Conservation (phyloP, 352 stramenopile genomes). For the Phytophthora aleatoria region DNA sequence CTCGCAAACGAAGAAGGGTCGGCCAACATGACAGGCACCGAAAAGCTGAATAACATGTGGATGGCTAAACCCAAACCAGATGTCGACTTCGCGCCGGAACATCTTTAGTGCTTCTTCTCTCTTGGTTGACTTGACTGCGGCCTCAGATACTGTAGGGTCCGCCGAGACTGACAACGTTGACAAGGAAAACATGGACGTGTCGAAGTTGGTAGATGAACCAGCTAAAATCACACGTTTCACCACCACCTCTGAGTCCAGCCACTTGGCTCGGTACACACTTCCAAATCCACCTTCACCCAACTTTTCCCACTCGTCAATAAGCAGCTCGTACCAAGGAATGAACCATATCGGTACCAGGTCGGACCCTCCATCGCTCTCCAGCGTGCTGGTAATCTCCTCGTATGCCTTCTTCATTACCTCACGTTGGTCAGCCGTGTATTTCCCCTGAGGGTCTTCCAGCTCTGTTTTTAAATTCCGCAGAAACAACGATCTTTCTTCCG, state of each 20-base stretch:
- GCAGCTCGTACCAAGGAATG: slow-evolving; percentile 16
- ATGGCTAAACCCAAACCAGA: slow-evolving; percentile 30
- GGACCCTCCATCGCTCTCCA: neutral
- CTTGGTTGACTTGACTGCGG: neutral
- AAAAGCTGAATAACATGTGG: slow-evolving; percentile 27
- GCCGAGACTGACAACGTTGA: too few species aligned
- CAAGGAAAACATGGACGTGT: too few species aligned
- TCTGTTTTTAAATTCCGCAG: neutral
- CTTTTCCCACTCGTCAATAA: slow-evolving; percentile 9
- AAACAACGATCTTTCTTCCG: too few species aligned
- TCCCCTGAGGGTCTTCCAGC: neutral
- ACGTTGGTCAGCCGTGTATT: slow-evolving; percentile 8
- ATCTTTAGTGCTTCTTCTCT: slow-evolving; percentile 6
- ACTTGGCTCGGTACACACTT: slow-evolving; percentile 12
- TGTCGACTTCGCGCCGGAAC: slow-evolving; percentile 24
- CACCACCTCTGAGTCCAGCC: slow-evolving; percentile 17
- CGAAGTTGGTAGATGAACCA: too few species aligned
- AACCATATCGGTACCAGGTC: slow-evolving; percentile 12
- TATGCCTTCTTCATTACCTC: neutral
- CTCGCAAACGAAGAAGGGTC: slow-evolving; percentile 26
- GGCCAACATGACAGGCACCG: slow-evolving; percentile 22
- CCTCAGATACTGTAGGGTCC: neutral
- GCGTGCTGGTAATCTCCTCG: neutral
- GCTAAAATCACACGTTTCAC: slow-evolving; percentile 7
- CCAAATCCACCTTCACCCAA: slow-evolving; percentile 12